Evolutionary conservation across 208 protist species (phyloP).

Genomic region (Crithidia sp.): DNA sequence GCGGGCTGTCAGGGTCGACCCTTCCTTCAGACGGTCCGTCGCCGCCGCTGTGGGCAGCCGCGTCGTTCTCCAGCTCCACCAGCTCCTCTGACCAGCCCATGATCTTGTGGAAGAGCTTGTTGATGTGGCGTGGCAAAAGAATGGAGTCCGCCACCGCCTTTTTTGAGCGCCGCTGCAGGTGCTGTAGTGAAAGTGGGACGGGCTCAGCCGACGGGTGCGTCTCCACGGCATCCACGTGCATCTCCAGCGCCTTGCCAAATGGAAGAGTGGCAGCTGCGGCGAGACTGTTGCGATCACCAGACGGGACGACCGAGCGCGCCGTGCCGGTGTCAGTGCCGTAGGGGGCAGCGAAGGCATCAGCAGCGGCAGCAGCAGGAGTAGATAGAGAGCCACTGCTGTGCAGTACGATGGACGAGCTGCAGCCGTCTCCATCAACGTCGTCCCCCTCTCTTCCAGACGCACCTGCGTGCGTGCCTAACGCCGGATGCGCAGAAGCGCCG

Average conservation of each 20-base stretch:
- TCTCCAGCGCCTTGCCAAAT: slow-evolving; percentile 75
- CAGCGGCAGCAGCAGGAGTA: not conserved
- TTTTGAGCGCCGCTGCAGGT: slow-evolving; percentile 54
- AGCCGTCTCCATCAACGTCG: not conserved
- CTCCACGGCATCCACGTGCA: slow-evolving; percentile 74
- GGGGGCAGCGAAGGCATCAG: slow-evolving; percentile 3
- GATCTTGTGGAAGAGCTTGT: slow-evolving; percentile 91
- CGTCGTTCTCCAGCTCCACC: slow-evolving; percentile 62
- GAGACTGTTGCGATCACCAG: not conserved
- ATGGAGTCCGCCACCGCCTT: slow-evolving; percentile 80
- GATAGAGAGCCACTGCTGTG: not conserved
- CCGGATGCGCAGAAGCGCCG: not conserved
- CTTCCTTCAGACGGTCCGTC: not conserved
- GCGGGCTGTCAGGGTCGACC: slow-evolving; percentile 19
- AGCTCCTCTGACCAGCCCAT: slow-evolving; percentile 92
- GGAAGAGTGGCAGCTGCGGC: slow-evolving; percentile 54
- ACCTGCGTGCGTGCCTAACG: not conserved
- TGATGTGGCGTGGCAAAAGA: slow-evolving; percentile 85
- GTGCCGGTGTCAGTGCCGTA: slow-evolving; percentile 28
- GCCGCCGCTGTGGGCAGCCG: not conserved
- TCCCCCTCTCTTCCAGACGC: not conserved
- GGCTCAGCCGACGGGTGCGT: slow-evolving; percentile 53
- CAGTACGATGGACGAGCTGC: not conserved
- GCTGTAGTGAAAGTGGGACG: slow-evolving; percentile 76
- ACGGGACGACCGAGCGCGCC: slow-evolving; percentile 15